Evolutionary conservation across 129 eudicot genomes (phyloP), one percentile per base, ranked within the genome.

Genomic region (Helichrysum umbraculigerum): DNA sequence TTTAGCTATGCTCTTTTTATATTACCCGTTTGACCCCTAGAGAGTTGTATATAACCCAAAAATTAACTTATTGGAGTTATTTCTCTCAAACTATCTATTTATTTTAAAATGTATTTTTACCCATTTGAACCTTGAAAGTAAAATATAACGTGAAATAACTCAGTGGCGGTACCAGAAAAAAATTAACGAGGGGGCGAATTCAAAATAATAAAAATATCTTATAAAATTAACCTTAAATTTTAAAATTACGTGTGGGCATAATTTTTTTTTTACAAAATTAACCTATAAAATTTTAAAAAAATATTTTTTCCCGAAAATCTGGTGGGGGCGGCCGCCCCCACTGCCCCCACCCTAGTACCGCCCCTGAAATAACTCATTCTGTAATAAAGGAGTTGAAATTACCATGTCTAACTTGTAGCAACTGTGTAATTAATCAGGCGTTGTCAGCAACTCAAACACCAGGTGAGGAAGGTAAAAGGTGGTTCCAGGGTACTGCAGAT

Each of bases 401-500:
- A 0, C 76, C 42, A n/a, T 44, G 2, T 47, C 41, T 67, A 19
- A 16, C 66, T n/a, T 44, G 20, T 52, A 35, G 51, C 68, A 29
- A 73, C 12, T 74, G 14, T 52, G 72, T 67, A 70, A 73, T 3
- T 63, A 37, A 47, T 47, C 76, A 93, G 98, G 96, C 85, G 76
- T 83, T 93, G 34, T 93, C 98, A 56, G 98, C 98, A 78, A 93
- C 98, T 59, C 98, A 93, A 81, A 93, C 98, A 76, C 96, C 97
- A 29, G 98, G 98, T 0, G 96, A 76, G 83, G 81, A 86, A 44
- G 98, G 98, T 66, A 93, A 93, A 76, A 88, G 68, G 76, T 94
- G 99, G 97, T 91, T 94, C 75, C 97, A 94, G 73, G 99, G 99
- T 73, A 89, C 99, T 16, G 97, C 99, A 59, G 99, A 94, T 78